Evolutionary conservation across 1,284 basidiomycete species (phyloP).

Genomic region (Papiliotrema fonsecae): DNA sequence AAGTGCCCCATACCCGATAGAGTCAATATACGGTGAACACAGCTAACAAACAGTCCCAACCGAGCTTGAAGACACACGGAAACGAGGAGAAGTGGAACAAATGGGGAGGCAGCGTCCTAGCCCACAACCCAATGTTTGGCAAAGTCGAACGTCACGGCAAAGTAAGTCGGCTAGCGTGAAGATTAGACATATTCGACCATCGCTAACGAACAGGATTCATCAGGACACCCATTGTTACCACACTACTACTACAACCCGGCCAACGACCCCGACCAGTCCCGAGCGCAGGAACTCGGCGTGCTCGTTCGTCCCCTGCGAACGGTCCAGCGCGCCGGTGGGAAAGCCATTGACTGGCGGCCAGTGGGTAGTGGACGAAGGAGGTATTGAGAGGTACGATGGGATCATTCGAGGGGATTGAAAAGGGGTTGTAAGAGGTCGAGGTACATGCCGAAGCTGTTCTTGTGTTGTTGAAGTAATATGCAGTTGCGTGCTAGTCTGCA

Average conservation of each 20-base stretch:
- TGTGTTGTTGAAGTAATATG: no score
- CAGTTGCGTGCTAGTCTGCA: no score
- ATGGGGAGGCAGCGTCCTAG: slow-evolving; percentile 37
- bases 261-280: slow-evolving; percentile 38
- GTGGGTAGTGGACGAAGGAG: slow-evolving; percentile 40
- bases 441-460: no score
- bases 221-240: slow-evolving; percentile 44
- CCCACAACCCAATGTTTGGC: slow-evolving; percentile 45
- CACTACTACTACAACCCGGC: slow-evolving; percentile 48
- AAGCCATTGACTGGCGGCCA: slow-evolving; percentile 48
- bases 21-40: background rate
- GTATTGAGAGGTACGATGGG: slow-evolving; percentile 10
- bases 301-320: slow-evolving; percentile 47
- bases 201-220: slow-evolving; percentile 31
- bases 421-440: no score
- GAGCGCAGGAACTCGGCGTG: slow-evolving; percentile 43
- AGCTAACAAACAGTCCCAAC: slow-evolving; percentile 31
- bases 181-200: background rate
- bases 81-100: slow-evolving; percentile 34
- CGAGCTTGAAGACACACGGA: slow-evolving; percentile 36
- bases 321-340: slow-evolving; percentile 42
- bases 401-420: no score
- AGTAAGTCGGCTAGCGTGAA: slow-evolving; percentile 18
- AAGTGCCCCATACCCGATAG: slow-evolving; percentile 9
- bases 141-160: slow-evolving; percentile 47